phyloP scores from a whole-genome alignment of 495 filamentous ascomycete genomes.

The Parathielavia hyrcaniae region DNA sequence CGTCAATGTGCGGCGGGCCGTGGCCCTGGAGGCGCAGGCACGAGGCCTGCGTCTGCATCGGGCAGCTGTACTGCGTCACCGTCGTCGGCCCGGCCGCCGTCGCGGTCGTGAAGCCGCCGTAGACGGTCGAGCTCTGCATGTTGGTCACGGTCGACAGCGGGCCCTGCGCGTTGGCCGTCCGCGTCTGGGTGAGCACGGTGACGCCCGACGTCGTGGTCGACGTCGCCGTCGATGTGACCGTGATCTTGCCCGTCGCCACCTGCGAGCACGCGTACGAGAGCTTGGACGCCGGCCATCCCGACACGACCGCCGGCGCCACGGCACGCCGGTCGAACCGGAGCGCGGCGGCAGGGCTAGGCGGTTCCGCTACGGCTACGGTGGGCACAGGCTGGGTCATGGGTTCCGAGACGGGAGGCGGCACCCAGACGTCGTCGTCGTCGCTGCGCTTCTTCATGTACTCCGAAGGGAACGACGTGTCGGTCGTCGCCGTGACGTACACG shows the following conservation, averaged over 20 bases:
- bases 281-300: not conserved
- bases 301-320: not conserved
- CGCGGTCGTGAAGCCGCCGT: not conserved
- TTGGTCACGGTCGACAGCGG: not conserved
- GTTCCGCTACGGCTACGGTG: not conserved
- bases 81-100: not conserved
- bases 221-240: not conserved
- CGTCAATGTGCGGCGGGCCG: not conserved
- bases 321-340: not conserved
- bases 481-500: not conserved
- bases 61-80: not conserved
- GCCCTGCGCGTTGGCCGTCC: not conserved
- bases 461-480: not conserved
- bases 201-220: not conserved
- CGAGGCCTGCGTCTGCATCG: not conserved
- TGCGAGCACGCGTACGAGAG: not conserved
- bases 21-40: not conserved
- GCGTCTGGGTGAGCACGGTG: not conserved
- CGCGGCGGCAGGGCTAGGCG: not conserved
- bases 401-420: not conserved
- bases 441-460: not conserved
- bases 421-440: not conserved
- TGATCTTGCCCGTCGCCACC: not conserved
- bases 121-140: not conserved
- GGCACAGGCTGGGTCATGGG: not conserved